A percentile compares a stretch with the other conserved stretches of the same genome.
phyloP scores from a whole-genome alignment of 2,329 filamentous ascomycete species.

The Cladosporium velox region DNA sequence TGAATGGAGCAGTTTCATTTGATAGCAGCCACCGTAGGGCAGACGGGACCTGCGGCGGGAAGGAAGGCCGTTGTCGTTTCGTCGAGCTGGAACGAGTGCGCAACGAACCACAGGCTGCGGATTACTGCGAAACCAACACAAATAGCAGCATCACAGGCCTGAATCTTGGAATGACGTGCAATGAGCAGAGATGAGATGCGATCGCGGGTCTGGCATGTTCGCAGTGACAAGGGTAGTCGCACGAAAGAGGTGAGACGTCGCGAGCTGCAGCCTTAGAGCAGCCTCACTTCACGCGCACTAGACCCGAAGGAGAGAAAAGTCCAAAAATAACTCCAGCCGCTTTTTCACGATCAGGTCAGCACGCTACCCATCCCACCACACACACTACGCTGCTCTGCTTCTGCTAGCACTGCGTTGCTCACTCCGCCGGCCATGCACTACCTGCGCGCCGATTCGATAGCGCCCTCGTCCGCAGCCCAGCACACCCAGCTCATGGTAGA shows the following conservation, averaged over 20 bases:
- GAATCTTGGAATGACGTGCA: constrained; percentile 5
- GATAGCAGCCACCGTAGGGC: constrained; percentile 7
- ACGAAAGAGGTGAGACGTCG: constrained; percentile 15
- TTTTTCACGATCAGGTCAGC: constrained; percentile 18
- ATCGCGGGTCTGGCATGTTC: constrained; percentile 1
- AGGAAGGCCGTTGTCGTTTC: constrained; percentile 18
- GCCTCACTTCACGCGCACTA: constrained; percentile 9
- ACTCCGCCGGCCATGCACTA: constrained; percentile 9
- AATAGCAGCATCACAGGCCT: constrained; percentile 20
- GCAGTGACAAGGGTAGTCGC: neutral
- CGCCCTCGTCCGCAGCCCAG: constrained; percentile 9
- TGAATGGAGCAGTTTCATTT: constrained; percentile 1
- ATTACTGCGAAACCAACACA: constrained; percentile 12
- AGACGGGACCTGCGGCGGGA: constrained; percentile 18
- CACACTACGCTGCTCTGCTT: constrained; percentile 5
- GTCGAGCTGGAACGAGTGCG: constrained; percentile 7
- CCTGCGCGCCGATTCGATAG: constrained; percentile 17
- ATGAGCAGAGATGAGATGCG: constrained; percentile 6
- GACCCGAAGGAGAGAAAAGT: neutral
- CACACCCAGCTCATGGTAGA: neutral
- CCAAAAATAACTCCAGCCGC: constrained; percentile 19
- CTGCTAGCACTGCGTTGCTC: constrained; percentile 6
- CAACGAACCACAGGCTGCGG: constrained; percentile 7
- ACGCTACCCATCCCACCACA: constrained; percentile 6
- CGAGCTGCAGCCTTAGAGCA: constrained; percentile 12